Evolutionary conservation across 805 yeast genomes (phyloP), one percentile per base, ranked within the genome.

Genomic region (Monosporozyma solicola): DNA sequence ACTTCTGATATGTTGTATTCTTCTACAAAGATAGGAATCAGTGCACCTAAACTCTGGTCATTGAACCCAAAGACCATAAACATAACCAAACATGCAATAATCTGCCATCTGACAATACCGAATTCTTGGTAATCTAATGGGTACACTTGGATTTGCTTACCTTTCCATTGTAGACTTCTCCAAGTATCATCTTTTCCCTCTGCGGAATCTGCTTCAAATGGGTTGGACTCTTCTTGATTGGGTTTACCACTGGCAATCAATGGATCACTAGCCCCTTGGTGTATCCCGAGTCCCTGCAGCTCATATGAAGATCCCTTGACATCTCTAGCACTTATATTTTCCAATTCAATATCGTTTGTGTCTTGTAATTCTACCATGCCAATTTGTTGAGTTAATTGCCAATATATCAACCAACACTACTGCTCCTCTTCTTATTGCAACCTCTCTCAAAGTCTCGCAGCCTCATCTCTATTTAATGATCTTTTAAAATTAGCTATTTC

Each of bases 31-130:
- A 65, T 60, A 1, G 72, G 72, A 29, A 68, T 59, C 16, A 69
- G 51, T n/a, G 70, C 60, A 1, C 72, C 72, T 1, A 65, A 61
- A 5, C 64, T 55, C 49, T 69, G 71, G 51, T 69, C 71, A 49
- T 65, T 69, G 46, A 69, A 49, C 1, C 72, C 72, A 52, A 68
- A 64, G 1, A 66, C 65, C 4, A 59, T 39, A 48, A 69, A 69
- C 57, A 66, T 57, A 2, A 61, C 20, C 10, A 66, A 50, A 51
- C 67, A 59, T n/a, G 67, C 57, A 4, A 59, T 49, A n/a, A 67
- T 56, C 49, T 68, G 72, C 44, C 55, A 53, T 49, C 56, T 60
- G 2, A 68, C 69, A 4, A 67, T n/a, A 1, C 60, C 55, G 6
- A 61, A 60, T 41, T 52, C 58, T 29, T 57, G 58, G 45, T 65